Evolutionary conservation across 352 stramenopile species (phyloP).

Genomic region (Phytophthora agathidicida): DNA sequence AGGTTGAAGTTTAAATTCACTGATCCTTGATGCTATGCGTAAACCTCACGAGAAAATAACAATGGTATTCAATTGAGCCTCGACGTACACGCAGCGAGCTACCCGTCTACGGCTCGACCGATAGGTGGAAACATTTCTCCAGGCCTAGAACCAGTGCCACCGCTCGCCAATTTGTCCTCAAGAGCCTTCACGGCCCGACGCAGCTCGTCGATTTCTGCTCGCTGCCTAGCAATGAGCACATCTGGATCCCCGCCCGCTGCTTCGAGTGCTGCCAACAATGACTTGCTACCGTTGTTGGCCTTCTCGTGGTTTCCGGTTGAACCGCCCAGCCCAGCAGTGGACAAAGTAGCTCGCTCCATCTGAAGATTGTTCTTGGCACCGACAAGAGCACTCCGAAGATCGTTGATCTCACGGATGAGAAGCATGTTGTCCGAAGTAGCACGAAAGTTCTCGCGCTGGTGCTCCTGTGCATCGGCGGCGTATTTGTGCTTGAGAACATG

Average conservation of each 20-base stretch:
- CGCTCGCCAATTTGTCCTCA: slow-evolving; percentile 57
- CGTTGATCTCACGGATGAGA: slow-evolving; percentile 94
- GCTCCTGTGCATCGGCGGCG: slow-evolving; percentile 65
- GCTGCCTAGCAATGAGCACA: slow-evolving; percentile 59
- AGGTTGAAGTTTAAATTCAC: too few species aligned
- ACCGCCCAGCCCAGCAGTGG: slow-evolving; percentile 22
- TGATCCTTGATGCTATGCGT: too few species aligned
- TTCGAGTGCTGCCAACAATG: slow-evolving; percentile 20
- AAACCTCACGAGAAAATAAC: too few species aligned
- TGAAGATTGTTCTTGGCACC: slow-evolving; percentile 79
- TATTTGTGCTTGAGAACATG: slow-evolving; percentile 91
- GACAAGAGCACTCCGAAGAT: slow-evolving; percentile 81
- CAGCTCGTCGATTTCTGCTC: slow-evolving; percentile 77
- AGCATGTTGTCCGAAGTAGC: slow-evolving; percentile 88
- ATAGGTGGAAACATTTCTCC: slow-evolving; percentile 41
- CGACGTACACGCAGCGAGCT: too few species aligned
- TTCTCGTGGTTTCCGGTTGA: slow-evolving; percentile 35
- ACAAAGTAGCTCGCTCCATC: slow-evolving; percentile 66
- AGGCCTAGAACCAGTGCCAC: slow-evolving; percentile 9
- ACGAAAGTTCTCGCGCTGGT: slow-evolving; percentile 68
- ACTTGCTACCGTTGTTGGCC: slow-evolving; percentile 17
- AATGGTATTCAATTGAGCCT: too few species aligned
- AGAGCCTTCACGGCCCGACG: slow-evolving; percentile 79
- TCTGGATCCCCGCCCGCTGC: slow-evolving; percentile 52
- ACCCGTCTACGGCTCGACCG: slow-evolving; percentile 39